phyloP scores from a whole-genome alignment of 257 asterid species.

The Fraxinus americana region DNA sequence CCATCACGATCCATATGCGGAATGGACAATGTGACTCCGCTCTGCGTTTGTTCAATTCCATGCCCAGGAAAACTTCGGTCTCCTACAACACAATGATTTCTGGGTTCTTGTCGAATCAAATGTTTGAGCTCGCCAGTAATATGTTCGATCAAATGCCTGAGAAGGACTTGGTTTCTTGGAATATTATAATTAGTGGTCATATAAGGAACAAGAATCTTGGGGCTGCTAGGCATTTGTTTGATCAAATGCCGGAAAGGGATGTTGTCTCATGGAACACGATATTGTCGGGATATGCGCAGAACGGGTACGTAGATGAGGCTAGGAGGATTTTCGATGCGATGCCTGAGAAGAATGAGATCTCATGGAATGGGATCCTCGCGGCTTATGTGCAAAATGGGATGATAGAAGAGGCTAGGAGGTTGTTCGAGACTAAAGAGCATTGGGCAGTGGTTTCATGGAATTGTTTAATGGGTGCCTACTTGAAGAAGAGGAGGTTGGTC shows the following conservation, averaged over 20 bases:
- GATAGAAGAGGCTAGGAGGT: slow-evolving; percentile 73
- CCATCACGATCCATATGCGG: slow-evolving; percentile 76
- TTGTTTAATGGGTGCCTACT: slow-evolving; percentile 91
- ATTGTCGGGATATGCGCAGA: slow-evolving; percentile 85
- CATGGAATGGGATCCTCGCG: slow-evolving; percentile 93
- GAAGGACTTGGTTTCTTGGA: slow-evolving; percentile 73
- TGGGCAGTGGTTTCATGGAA: slow-evolving; percentile 96
- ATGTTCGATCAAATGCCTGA: slow-evolving; percentile 73
- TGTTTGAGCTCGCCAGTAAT: slow-evolving; percentile 50
- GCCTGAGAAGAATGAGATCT: slow-evolving; percentile 82
- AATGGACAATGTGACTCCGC: slow-evolving; percentile 65
- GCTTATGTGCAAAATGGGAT: slow-evolving; percentile 83
- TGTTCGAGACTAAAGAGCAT: slow-evolving; percentile 68
- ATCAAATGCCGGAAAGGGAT: slow-evolving; percentile 76
- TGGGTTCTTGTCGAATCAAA: slow-evolving; percentile 63
- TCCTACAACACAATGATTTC: slow-evolving; percentile 85
- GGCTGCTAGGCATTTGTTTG: slow-evolving; percentile 68
- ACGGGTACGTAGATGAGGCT: slow-evolving; percentile 79
- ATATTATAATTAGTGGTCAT: slow-evolving; percentile 70
- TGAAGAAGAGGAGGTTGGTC: slow-evolving; percentile 69
- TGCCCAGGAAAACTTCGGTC: slow-evolving; percentile 66
- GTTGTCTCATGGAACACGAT: slow-evolving; percentile 90
- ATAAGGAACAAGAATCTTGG: slow-evolving; percentile 63
- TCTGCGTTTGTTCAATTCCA: slow-evolving; percentile 63
- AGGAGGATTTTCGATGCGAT: slow-evolving; percentile 63